These are phyloP conservation scores for Eruca vesicaria DNA, from an alignment of 441 rosid species.

Conservation along the genomic window DNA sequence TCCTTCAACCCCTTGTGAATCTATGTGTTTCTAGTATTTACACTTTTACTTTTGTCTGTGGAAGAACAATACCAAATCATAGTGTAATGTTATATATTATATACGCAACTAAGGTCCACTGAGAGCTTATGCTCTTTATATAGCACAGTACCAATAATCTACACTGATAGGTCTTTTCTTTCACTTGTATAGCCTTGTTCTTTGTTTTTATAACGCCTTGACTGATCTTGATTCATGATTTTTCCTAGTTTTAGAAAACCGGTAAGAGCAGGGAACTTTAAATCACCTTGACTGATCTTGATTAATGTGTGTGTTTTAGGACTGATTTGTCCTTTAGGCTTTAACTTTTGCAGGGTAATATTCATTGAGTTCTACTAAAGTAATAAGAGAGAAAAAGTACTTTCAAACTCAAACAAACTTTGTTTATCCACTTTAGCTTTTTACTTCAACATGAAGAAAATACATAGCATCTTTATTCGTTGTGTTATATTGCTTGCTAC, in stretches of 20 bases:
- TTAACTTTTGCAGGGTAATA: constrained; percentile 20
- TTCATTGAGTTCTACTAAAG: constrained; percentile 30
- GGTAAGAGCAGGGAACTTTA: background rate
- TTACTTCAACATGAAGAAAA: constrained; percentile 35
- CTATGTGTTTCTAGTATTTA: background rate
- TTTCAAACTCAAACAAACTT: constrained; percentile 24
- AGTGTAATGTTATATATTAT: constrained; percentile 25
- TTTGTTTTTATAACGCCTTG: background rate
- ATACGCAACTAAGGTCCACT: constrained; percentile 7
- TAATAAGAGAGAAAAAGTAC: constrained; percentile 23
- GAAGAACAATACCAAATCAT: constrained; percentile 22
- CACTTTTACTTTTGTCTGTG: constrained; percentile 18
- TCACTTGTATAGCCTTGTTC: background rate
- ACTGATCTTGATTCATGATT: background rate
- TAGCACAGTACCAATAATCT: constrained; percentile 3
- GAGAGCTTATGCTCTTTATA: constrained; percentile 17
- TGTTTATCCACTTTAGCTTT: constrained; percentile 17
- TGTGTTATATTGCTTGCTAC: background rate
- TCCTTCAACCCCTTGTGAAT: background rate
- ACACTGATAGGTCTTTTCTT: background rate
- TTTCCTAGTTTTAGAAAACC: background rate
- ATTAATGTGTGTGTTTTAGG: background rate
- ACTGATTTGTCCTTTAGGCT: background rate
- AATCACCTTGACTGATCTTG: constrained; percentile 5
- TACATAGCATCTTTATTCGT: constrained; percentile 3